These are phyloP conservation scores for Teunomyces atbi DNA, from an alignment of 805 yeast genomes.

Conservation along the genomic window DNA sequence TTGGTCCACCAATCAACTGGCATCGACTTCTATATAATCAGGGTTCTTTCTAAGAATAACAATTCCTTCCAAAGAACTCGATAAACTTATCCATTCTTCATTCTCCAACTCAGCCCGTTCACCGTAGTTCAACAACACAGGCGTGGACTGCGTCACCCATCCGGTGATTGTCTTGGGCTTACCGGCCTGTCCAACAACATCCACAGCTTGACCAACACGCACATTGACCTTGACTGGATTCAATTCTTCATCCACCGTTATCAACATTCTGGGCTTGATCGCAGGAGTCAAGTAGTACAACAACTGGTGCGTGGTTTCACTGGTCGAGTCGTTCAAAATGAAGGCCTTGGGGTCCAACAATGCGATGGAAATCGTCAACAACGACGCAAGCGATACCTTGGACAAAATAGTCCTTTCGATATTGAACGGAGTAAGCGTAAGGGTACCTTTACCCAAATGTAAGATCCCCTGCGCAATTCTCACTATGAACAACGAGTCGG, in stretches of 20 bases:
- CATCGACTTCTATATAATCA: slow-evolving; percentile 66
- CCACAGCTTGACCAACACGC: slow-evolving; percentile 98
- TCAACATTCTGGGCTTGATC: slow-evolving; percentile 86
- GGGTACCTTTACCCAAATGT: slow-evolving; percentile 94
- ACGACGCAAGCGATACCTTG: slow-evolving; percentile 85
- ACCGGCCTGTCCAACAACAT: slow-evolving; percentile 98
- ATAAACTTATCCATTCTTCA: slow-evolving; percentile 83
- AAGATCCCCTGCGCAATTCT: slow-evolving; percentile 93
- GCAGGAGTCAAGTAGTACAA: slow-evolving; percentile 86
- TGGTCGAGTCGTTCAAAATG: slow-evolving; percentile 59
- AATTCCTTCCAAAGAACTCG: slow-evolving; percentile 85
- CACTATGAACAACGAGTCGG: slow-evolving; percentile 88
- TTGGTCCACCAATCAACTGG: no score
- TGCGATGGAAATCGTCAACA: slow-evolving; percentile 80
- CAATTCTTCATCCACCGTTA: slow-evolving; percentile 88
- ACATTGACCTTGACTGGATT: slow-evolving; percentile 94
- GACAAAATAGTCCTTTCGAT: slow-evolving; percentile 84
- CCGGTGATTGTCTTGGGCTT: slow-evolving; percentile 98
- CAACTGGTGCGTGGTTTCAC: slow-evolving; percentile 63
- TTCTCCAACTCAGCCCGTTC: slow-evolving; percentile 94
- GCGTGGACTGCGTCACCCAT: slow-evolving; percentile 98
- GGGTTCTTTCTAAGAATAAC: slow-evolving; percentile 92
- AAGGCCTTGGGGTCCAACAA: slow-evolving; percentile 83
- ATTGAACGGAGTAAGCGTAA: slow-evolving; percentile 84
- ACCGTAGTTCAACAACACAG: slow-evolving; percentile 88